Conservation (phyloP, 139 green algal species). For the Chlamydomonas incerta region DNA sequence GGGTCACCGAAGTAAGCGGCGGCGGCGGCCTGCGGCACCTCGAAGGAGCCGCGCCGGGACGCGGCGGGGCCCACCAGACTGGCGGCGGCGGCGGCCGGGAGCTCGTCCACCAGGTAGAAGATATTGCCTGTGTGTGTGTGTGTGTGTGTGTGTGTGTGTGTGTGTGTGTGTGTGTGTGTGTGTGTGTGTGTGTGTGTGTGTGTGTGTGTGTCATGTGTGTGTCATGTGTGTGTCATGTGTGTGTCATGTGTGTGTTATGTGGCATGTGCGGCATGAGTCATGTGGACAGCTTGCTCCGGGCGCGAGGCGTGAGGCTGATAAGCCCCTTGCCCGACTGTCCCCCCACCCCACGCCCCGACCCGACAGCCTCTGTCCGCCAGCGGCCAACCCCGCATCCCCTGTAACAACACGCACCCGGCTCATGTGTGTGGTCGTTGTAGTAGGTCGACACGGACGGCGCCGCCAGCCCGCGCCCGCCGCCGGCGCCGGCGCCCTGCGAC, state of each 20-base stretch:
- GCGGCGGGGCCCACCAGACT: background rate
- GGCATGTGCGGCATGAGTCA: too few relatives aligned
- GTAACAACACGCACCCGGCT: background rate
- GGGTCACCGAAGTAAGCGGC: background rate
- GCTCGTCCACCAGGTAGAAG: slow-evolving; percentile 45
- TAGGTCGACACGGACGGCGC: slow-evolving; percentile 26
- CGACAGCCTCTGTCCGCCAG: too few relatives aligned
- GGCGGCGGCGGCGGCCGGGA: background rate
- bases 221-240: too few relatives aligned
- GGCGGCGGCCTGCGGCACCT: background rate
- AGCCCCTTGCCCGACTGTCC: background rate
- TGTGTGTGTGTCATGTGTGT: too few relatives aligned
- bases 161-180: too few relatives aligned
- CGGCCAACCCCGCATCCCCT: background rate
- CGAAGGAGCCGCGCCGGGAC: background rate
- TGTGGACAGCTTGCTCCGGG: too few relatives aligned
- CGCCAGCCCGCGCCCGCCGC: background rate
- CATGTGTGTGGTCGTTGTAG: slow-evolving; percentile 25
- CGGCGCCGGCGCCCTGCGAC: background rate
- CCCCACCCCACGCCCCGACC: too few relatives aligned
- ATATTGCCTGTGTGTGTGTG: slow-evolving; percentile 46
- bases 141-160: too few relatives aligned
- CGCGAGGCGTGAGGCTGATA: too few relatives aligned
- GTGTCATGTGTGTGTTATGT: too few relatives aligned
- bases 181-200: too few relatives aligned